Base-by-base conservation (phyloP, 139 green algal species). In the Pseudopediastrum boryanum region DNA sequence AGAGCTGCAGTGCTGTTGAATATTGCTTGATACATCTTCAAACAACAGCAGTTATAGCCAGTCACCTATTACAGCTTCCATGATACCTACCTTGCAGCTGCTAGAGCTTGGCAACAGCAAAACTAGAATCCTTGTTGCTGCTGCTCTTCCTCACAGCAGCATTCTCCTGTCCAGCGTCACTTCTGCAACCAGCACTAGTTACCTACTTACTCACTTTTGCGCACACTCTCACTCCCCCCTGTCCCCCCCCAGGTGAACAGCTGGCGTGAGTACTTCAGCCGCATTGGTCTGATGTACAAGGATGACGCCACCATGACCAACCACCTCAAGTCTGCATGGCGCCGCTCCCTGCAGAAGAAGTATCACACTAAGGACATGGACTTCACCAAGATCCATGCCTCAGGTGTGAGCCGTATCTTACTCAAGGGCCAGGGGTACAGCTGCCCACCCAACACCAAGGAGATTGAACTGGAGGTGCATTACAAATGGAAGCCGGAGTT, bases 351-450 rank as follows among this genome's bases (percentile, higher is more conserved):
- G 61, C 50, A 48, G 8, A 79, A 75, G 61, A 41, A 62, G 21
- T 84, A 84, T 39, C 78, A 84, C 61, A 70, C 8, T 23, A 41
- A 35, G 12, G 36, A 46, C 35, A 86, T 71, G n/a, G 64, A 86
- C 33, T 86, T 72, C 35, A 59, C 42, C 50, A 65, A 25, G 31
- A 36, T 86, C 4, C 82, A 86, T 33, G 76, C 69, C 1, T 44
- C 33, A 2, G 82, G 82, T 31, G 76, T 86, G 25, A 74, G 46
- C 69, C 54, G 41, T 41, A 77, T 86, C 33, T 70, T 86, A 63
- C 82, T 86, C 16, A 73, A 75, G 61, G 82, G 82, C 9, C 76
- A 86, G 76, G 50, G 36, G 38, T 86, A 86, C 76, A 75, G 21
- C 31, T 69, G 63, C 4, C 81, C 81, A 50, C 82, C 82, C 58